These are phyloP conservation scores for Dendrobium huoshanense DNA, from an alignment of 106 monocot genomes.

Conservation along the genomic window DNA sequence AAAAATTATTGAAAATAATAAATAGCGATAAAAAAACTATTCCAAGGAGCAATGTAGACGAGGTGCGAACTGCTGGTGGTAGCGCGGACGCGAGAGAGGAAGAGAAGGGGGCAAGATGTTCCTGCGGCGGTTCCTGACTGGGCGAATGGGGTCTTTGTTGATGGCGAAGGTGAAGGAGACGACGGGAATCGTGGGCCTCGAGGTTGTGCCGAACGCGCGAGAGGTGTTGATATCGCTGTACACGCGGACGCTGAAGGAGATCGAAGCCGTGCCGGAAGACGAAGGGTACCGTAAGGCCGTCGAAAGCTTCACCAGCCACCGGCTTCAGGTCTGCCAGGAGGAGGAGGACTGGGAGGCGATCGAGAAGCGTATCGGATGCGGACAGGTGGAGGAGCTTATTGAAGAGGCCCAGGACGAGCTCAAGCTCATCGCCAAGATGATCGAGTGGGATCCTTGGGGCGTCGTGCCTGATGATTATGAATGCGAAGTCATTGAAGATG, in stretches of 20 bases:
- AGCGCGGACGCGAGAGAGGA: background rate
- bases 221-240: conserved; percentile 82
- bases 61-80: background rate
- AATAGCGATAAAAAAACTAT: too few species aligned
- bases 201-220: conserved; percentile 86
- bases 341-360: conserved; percentile 88
- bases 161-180: conserved; percentile 76
- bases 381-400: conserved; percentile 97
- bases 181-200: conserved; percentile 89
- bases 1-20: too few species aligned
- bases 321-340: conserved; percentile 71
- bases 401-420: conserved; percentile 97
- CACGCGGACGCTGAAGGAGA: conserved; percentile 70
- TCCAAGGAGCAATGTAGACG: too few species aligned
- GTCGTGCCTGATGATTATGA: conserved; percentile 89
- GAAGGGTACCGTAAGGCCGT: conserved; percentile 95
- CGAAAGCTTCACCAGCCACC: conserved; percentile 73
- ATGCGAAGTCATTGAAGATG: conserved; percentile 75
- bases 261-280: conserved; percentile 69
- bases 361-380: conserved; percentile 75
- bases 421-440: conserved; percentile 80
- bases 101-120: conserved; percentile 42
- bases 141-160: conserved; percentile 36
- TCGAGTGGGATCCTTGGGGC: conserved; percentile 96
- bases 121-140: conserved; percentile 57